Evolutionary conservation across 2,329 filamentous ascomycete genomes (phyloP), one percentile per base, ranked within the genome.

Genomic region (Hysterium pulicare): DNA sequence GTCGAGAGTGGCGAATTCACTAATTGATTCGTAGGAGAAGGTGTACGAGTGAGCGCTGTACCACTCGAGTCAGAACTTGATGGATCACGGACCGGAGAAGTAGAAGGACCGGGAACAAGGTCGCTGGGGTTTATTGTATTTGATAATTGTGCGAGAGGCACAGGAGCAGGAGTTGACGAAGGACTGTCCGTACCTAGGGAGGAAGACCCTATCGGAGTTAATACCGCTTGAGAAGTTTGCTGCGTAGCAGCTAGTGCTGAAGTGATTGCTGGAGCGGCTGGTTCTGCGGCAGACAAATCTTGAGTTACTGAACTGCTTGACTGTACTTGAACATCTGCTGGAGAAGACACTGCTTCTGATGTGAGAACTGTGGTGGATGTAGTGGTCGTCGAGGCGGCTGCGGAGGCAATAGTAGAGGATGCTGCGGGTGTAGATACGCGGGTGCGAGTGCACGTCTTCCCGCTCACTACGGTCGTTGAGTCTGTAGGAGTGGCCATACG

Each of bases 401-500:
- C 41, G 11, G 49, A 38, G 31, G 45, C 44, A 22, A 41, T 46
- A 19, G 47, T 33, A 32, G 52, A 51, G 17, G 60, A 59, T 30
- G 55, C 56, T 45, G 50, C 51, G 42, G 57, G 51, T 28, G 58
- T 61, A 33, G 61, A 57, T 46, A 38, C 37, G 15, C 59, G 61
- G 42, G 64, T 62, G 47, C 64, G 62, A 49, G 64, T 67, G 54
- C 65, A 68, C 55, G 59, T 58, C 53, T 58, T 57, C 50, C 65
- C 65, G 48, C 45, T 64, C 49, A 68, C 63, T 43, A 62, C 66
- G 42, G 62, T 67, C 39, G 59, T 62, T 35, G 57, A 58, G 33
- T 61, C 58, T 56, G 55, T 54, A 30, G 64, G 65, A 51, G 62
- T 57, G 47, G 65, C 62, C 65, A 68, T 68, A 53, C 58, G 58